phyloP scores from a whole-genome alignment of 2,329 filamentous ascomycete species.

The Fusarium verrucosum region DNA sequence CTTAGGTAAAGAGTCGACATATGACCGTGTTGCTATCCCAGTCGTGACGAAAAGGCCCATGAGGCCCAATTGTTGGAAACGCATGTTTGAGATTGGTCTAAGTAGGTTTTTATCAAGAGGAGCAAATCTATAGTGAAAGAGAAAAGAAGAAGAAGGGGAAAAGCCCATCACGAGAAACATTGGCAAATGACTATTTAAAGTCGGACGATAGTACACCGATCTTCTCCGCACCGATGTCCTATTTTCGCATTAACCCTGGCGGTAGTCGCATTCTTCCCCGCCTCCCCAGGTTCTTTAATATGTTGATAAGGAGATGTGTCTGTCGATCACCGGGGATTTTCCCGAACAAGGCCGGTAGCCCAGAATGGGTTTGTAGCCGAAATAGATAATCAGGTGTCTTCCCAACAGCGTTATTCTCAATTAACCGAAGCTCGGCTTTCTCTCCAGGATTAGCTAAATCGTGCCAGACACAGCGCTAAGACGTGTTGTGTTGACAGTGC shows the following conservation, averaged over 20 bases:
- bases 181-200: background rate
- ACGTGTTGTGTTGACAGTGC: too few relatives aligned
- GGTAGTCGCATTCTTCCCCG: background rate
- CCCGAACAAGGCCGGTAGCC: background rate
- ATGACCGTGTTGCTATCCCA: background rate
- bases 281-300: background rate
- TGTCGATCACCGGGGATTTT: background rate
- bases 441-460: too few relatives aligned
- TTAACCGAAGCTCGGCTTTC: too few relatives aligned
- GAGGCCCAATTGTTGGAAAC: background rate
- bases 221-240: background rate
- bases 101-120: too few relatives aligned
- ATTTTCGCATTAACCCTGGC: background rate
- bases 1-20: constrained; percentile 5
- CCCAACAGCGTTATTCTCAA: too few relatives aligned
- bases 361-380: too few relatives aligned
- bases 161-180: background rate
- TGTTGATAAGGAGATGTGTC: background rate
- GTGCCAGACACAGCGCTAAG: too few relatives aligned
- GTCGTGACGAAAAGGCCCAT: background rate
- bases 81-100: background rate
- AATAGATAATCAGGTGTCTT: too few relatives aligned
- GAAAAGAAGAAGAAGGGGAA: background rate
- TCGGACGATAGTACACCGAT: background rate
- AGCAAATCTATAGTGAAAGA: background rate